A percentile compares a stretch with the other conserved stretches of the same genome.
phyloP scores from a whole-genome alignment of 73 alveolate genomes.

The Stentor coeruleus region DNA sequence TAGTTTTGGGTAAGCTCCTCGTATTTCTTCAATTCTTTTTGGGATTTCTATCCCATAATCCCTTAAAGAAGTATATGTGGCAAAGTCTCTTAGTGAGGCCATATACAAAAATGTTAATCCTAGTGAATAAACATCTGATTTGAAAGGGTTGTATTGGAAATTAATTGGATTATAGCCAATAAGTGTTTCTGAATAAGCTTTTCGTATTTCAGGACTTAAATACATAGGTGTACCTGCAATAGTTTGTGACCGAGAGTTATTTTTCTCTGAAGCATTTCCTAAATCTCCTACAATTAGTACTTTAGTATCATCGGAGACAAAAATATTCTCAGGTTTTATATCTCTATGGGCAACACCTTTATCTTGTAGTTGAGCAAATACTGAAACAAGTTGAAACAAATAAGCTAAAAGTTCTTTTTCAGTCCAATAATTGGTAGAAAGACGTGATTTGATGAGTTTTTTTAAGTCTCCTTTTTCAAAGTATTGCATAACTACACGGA shows the following conservation, averaged over 20 bases:
- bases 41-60: too few relatives aligned
- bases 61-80: too few relatives aligned
- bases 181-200: background rate
- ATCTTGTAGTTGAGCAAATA: background rate
- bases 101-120: slow-evolving; percentile 7
- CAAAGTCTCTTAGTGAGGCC: background rate
- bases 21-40: too few relatives aligned
- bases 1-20: too few relatives aligned
- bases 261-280: slow-evolving; percentile 1
- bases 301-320: background rate
- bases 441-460: background rate
- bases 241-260: background rate
- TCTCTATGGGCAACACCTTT: slow-evolving; percentile 6
- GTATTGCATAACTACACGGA: background rate
- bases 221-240: slow-evolving; percentile 19
- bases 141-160: background rate
- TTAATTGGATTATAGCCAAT: background rate
- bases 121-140: slow-evolving; percentile 25
- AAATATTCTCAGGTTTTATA: slow-evolving; percentile 13
- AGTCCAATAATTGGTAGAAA: background rate
- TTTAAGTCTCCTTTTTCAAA: background rate
- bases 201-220: background rate
- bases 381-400: background rate
- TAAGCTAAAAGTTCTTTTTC: background rate
- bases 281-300: background rate